These are phyloP conservation scores for Ceratobasidium sp. DNA, from an alignment of 1,284 basidiomycete genomes.

Conservation along the genomic window DNA sequence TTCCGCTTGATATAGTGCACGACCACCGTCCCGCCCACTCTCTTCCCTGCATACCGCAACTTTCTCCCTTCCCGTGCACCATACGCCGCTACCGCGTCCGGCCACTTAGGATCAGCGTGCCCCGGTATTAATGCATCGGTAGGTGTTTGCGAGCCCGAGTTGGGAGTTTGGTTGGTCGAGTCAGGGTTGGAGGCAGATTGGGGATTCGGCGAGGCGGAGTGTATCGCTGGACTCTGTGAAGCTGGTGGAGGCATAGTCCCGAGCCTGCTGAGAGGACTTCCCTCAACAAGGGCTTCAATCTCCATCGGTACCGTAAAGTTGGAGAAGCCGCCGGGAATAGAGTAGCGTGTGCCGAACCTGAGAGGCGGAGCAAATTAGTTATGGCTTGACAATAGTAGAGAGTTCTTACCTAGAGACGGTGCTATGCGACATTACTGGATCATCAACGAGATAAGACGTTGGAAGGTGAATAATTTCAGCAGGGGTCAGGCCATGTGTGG, in stretches of 20 bases:
- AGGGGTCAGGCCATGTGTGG: slow-evolving; percentile 42
- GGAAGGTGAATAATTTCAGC: slow-evolving; percentile 41
- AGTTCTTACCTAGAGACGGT: slow-evolving; percentile 29
- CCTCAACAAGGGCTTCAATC: slow-evolving; percentile 94
- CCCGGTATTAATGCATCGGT: slow-evolving; percentile 44
- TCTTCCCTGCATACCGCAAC: slow-evolving; percentile 71
- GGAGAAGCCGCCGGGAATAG: slow-evolving; percentile 59
- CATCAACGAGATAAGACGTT: slow-evolving; percentile 34
- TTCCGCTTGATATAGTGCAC: slow-evolving; percentile 98
- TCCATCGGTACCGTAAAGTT: slow-evolving; percentile 77
- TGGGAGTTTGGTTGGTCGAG: too few relatives aligned
- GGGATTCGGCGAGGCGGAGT: not conserved
- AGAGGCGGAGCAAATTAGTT: not conserved
- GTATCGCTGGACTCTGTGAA: slow-evolving; percentile 51
- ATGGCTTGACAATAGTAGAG: not conserved
- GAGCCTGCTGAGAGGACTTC: slow-evolving; percentile 79
- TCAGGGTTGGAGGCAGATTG: slow-evolving; percentile 43
- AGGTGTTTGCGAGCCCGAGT: slow-evolving; percentile 46
- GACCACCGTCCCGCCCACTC: slow-evolving; percentile 90
- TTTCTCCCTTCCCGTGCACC: slow-evolving; percentile 72
- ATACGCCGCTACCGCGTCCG: slow-evolving; percentile 68
- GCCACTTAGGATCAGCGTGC: slow-evolving; percentile 45
- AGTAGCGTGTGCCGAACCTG: slow-evolving; percentile 85
- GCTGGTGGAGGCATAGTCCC: slow-evolving; percentile 49
- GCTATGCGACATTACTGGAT: slow-evolving; percentile 35